Conservation (phyloP, 345 rosid genomes). For the Populus tremula region DNA sequence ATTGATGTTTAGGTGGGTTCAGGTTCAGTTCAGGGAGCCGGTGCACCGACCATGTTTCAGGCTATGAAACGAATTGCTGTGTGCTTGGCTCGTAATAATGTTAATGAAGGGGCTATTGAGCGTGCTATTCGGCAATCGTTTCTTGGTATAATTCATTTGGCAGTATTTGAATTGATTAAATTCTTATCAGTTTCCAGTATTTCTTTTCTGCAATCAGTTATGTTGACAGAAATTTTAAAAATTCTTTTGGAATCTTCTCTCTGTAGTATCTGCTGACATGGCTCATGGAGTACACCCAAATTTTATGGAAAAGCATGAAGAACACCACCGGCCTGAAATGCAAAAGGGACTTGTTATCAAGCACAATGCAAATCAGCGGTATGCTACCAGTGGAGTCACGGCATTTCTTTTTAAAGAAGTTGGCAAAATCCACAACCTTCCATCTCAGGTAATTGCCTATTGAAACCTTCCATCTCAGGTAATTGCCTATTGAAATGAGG, state of each 20-base stretch:
- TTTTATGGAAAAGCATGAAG: conserved; percentile 86
- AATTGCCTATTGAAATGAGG: conserved; percentile 12
- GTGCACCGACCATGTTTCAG: conserved; percentile 92
- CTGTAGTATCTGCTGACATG: conserved; percentile 89
- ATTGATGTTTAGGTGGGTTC: conserved; percentile 75
- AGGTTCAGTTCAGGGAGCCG: conserved; percentile 87
- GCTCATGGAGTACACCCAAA: conserved; percentile 96
- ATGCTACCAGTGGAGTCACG: conserved; percentile 88
- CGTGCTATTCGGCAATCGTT: conserved; percentile 79
- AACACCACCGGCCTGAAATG: conserved; percentile 85
- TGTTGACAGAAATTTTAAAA: neutral
- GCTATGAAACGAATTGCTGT: conserved; percentile 80
- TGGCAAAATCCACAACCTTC: conserved; percentile 71
- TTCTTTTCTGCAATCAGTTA: neutral
- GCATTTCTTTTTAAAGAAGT: conserved; percentile 92
- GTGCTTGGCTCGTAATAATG: conserved; percentile 54
- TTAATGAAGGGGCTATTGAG: conserved; percentile 57
- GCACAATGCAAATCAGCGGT: conserved; percentile 92
- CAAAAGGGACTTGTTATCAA: conserved; percentile 87
- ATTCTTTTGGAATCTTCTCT: neutral
- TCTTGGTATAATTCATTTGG: conserved; percentile 53
- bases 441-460: conserved; percentile 61
- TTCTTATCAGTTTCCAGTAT: neutral
- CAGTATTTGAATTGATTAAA: neutral
- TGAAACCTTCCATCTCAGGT: conserved; percentile 83